A percentile compares a stretch with the other conserved stretches of the same genome.
phyloP scores from a whole-genome alignment of 1,139 yeast species.

The Blastobotrys persicus region DNA sequence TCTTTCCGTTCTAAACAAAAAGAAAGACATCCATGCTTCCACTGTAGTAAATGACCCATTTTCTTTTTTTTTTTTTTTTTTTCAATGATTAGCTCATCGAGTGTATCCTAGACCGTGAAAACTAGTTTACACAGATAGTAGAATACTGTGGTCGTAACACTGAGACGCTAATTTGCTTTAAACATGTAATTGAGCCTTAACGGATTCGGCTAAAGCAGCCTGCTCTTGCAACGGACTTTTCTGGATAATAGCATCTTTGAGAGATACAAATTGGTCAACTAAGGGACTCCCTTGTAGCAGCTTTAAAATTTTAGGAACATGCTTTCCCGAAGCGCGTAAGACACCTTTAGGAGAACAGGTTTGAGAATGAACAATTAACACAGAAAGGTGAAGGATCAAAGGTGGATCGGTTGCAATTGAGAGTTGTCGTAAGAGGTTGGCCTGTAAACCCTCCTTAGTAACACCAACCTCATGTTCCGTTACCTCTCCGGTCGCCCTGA shows the following conservation, averaged over 20 bases:
- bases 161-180: no score
- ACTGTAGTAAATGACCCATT: no score
- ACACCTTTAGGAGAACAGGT: conserved; percentile 21
- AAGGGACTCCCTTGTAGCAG: conserved; percentile 12
- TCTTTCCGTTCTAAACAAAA: no score
- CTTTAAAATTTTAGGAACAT: conserved; percentile 33
- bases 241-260: conserved; percentile 22
- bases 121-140: no score
- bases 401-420: conserved; percentile 29
- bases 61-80: no score
- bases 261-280: conserved; percentile 13
- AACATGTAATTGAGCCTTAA: neutral
- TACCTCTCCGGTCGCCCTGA: neutral
- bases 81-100: no score
- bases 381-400: conserved; percentile 31
- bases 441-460: conserved; percentile 3
- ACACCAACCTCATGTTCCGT: neutral
- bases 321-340: conserved; percentile 33
- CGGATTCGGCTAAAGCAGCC: neutral
- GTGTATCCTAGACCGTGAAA: no score
- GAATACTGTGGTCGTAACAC: neutral
- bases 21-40: no score
- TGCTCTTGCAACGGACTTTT: neutral
- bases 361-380: conserved; percentile 26
- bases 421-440: conserved; percentile 19